These are phyloP conservation scores for Staphylotrichum longicolle DNA, from an alignment of 495 filamentous ascomycete genomes.

Conservation along the genomic window DNA sequence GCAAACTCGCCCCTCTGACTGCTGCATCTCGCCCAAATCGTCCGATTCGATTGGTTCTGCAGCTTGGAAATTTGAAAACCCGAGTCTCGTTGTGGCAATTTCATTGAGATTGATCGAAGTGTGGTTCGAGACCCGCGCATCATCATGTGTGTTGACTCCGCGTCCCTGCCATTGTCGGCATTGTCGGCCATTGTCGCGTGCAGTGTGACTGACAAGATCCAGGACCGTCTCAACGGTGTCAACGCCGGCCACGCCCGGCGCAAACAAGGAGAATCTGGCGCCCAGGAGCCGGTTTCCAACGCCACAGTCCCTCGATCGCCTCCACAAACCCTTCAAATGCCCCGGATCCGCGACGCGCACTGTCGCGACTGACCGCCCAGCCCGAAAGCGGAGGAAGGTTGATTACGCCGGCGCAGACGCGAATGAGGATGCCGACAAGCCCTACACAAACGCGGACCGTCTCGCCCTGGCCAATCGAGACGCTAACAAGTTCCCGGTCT, in stretches of 20 bases:
- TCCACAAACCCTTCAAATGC: conserved; percentile 89
- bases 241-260: conserved; percentile 23
- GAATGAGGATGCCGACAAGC: conserved; percentile 67
- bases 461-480: conserved; percentile 84
- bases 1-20: not conserved
- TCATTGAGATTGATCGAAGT: not conserved
- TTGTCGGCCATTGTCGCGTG: too few species aligned
- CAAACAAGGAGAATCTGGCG: conserved; percentile 34
- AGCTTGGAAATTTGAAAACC: not conserved
- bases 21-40: not conserved
- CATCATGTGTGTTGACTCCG: conserved; percentile 1
- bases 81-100: not conserved
- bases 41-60: not conserved
- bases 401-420: conserved; percentile 85
- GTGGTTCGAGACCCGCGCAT: not conserved
- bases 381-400: conserved; percentile 83
- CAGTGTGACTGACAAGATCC: too few species aligned
- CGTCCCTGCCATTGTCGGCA: not conserved
- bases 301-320: conserved; percentile 59
- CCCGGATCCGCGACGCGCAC: conserved; percentile 73
- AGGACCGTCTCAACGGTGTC: conserved; percentile 18
- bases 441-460: conserved; percentile 85
- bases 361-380: conserved; percentile 74
- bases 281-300: conserved; percentile 38
- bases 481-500: conserved; percentile 85